Base-by-base conservation (phyloP, 768 basidiomycete genomes). In the Pulveroboletus sp. region DNA sequence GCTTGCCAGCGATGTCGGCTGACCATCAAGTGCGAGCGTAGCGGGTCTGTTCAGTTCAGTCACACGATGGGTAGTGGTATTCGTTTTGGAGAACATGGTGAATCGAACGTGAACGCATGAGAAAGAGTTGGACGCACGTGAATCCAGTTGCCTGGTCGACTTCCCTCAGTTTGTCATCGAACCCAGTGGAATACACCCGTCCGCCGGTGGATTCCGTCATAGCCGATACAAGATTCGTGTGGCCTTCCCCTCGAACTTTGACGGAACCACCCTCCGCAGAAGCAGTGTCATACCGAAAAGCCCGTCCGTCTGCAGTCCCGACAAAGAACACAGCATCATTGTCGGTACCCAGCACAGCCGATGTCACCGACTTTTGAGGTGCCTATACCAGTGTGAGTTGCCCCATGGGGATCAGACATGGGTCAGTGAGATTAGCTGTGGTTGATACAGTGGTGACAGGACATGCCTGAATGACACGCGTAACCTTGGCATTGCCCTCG, bases 281-380 rank as follows among this genome's bases (percentile, higher is more conserved):
- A 14, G 51, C 29, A 1, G 76, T 70, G 14, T 82, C 76, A 63
- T 86, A 90, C 2, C 83, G 75, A 40, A 85, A 73, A 2, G 83
- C 70, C 13, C 89, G 83, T 1, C 93, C 92, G 53, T 92, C 89
- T 5, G 85, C 83, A 0, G 85, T 83, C 16, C 93, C 93, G 0
- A 83, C 78, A 49, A 93, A 73, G 73, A 95, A 90, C 0, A 90
- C 91, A n/a, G 63, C 65, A 6, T 17, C 39, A 0, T 46, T 55
- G 2, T 75, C 63, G 3, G 64, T 62, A 1, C 65, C 59, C 0
- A 76, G 63, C 1, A 79, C 64, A 16, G 80, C 74, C 0, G 87
- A 76, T 0, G 86, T 95, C 55, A 97, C 77, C 3, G 87, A 71
- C 63, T 83, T 91, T 65, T 92, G 87, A 14, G 92, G 83, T 6